Base-by-base conservation (phyloP, 495 filamentous ascomycete genomes). In the Penicillium cataractarum region DNA sequence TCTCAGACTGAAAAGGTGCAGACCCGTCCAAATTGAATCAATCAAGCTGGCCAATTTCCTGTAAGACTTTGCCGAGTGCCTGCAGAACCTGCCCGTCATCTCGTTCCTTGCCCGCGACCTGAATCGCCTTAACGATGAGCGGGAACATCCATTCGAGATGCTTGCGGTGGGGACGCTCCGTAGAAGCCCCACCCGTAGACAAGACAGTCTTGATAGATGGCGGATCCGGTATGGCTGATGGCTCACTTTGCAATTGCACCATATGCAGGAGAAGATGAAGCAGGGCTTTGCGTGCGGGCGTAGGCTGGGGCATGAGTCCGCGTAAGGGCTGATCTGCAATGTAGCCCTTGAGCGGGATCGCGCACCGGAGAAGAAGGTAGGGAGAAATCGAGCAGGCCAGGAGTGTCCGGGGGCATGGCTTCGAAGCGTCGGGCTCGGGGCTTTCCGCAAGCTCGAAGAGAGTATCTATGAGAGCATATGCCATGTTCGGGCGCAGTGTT, bases 241-340 rank as follows among this genome's bases (percentile, higher is more conserved):
- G 86, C 70, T 93, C 89, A 17, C 87, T 90, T 35, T 83, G 78
- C 46, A 98, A 76, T 24, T 80, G 77, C 6, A 89, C 82, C 57
- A 96, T 76, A 13, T 81, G 75, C 21, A 78, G 74, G 13, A 98
- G 76, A 29, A 95, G 81, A 60, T 92, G 87, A 1, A 90, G 71
- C 52, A 99, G 75, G 65, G 95, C 93, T 65, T 83, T 86, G 42
- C 92, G 86, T 66, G 97, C 91, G 0, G 86, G 86, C 15, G 89
- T 82, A 5, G 95, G 95, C 73, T 96, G 92, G 32, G 95, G 95
- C 89, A 95, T 93, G n/a, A 87, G 80, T 0, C 95, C 96, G 17
- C 95, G 83, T 12, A 99, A 80, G 17, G 95, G 95, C 68, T 97
- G 95, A 74, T 99, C 95, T 6, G 92, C 90, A 49, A 94, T 89